Percentiles rank a stretch among this genome's conserved stretches.
Conservation (phyloP, 495 filamentous ascomycete genomes). For the Penicillium canescens region DNA sequence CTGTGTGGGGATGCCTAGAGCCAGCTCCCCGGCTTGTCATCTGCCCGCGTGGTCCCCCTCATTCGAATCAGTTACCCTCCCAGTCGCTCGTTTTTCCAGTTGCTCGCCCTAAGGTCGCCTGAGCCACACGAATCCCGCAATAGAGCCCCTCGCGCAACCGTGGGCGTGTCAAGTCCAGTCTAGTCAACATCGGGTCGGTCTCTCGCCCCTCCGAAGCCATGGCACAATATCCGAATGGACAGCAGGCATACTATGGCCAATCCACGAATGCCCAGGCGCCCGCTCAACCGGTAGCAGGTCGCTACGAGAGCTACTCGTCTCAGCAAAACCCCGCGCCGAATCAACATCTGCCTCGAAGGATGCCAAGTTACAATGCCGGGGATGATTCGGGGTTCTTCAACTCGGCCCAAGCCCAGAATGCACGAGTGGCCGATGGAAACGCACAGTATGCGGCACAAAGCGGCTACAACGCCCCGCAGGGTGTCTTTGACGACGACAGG, state of each 20-base stretch:
- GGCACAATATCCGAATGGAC: conserved; percentile 53
- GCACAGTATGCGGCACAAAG: conserved; percentile 22
- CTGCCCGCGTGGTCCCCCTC: conserved; percentile 18
- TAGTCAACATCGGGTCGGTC: background rate
- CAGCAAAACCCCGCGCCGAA: conserved; percentile 27
- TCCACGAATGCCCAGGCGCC: conserved; percentile 32
- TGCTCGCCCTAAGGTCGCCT: background rate
- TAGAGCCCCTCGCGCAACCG: background rate
- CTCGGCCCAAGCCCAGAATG: conserved; percentile 26
- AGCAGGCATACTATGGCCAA: conserved; percentile 46
- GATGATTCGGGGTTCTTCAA: conserved; percentile 65
- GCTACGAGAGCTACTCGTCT: conserved; percentile 20
- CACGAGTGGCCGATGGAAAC: conserved; percentile 31
- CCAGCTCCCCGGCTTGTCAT: conserved; percentile 6
- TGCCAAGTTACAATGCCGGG: conserved; percentile 75
- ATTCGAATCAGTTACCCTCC: conserved; percentile 5
- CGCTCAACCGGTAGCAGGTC: conserved; percentile 20
- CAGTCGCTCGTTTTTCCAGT: conserved; percentile 5
- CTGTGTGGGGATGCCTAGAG: conserved; percentile 7
- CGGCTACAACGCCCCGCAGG: conserved; percentile 24
- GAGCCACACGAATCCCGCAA: background rate
- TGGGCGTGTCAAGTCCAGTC: background rate
- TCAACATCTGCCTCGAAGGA: conserved; percentile 50
- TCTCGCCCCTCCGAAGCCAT: conserved; percentile 23
- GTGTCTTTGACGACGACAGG: conserved; percentile 38